phyloP scores from a whole-genome alignment of 352 stramenopile genomes.

The Globisporangium heterothallicum region DNA sequence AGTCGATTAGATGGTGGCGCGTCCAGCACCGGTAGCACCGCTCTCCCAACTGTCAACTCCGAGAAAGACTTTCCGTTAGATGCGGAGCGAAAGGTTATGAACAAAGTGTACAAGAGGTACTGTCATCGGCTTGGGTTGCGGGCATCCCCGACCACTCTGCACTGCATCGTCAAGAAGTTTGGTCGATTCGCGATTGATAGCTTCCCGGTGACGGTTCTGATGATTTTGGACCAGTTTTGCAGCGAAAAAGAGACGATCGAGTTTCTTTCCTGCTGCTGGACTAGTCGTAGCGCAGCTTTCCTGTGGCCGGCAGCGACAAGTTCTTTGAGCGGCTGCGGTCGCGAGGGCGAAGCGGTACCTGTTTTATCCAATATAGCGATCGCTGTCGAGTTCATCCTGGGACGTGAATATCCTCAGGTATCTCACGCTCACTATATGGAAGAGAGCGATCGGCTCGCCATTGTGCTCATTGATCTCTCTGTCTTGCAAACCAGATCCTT shows the following conservation, averaged over 20 bases:
- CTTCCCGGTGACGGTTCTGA: slow-evolving; percentile 50
- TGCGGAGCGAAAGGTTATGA: slow-evolving; percentile 50
- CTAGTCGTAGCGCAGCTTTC: slow-evolving; percentile 18
- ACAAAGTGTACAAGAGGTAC: slow-evolving; percentile 64
- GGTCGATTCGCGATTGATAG: slow-evolving; percentile 35
- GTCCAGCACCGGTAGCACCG: not conserved
- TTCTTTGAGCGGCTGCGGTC: not conserved
- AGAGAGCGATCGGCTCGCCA: too few species aligned
- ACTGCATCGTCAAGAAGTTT: slow-evolving; percentile 51
- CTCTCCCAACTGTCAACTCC: not conserved
- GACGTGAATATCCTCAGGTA: slow-evolving; percentile 49
- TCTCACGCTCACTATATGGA: not conserved
- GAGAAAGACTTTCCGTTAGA: slow-evolving; percentile 20
- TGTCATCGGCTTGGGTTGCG: slow-evolving; percentile 27
- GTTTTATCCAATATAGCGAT: slow-evolving; percentile 21
- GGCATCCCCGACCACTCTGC: slow-evolving; percentile 36
- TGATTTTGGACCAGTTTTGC: slow-evolving; percentile 38
- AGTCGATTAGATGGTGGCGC: slow-evolving; percentile 24
- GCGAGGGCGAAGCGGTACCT: not conserved
- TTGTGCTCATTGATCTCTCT: too few species aligned
- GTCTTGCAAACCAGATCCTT: slow-evolving; percentile 36
- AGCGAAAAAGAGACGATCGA: slow-evolving; percentile 27
- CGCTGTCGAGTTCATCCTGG: slow-evolving; percentile 42
- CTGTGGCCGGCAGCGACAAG: slow-evolving; percentile 28
- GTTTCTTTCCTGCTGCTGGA: slow-evolving; percentile 26